A percentile compares a stretch with the other conserved stretches of the same genome.
phyloP scores from a whole-genome alignment of 306 rosid genomes.

The apple (Malus domestica) region ASM211411v1 NC_041793.1:33682501-33683000 shows the following conservation, averaged over 20 bases:
- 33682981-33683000: too few relatives aligned
- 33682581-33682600: too few relatives aligned
- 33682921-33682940: too few relatives aligned
- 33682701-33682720: not conserved
- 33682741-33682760: not conserved
- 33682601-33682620: not conserved
- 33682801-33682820: not conserved
- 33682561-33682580: not conserved
- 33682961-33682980: too few relatives aligned
- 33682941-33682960: too few relatives aligned
- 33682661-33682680: accelerated
- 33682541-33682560: not conserved
- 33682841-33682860: not conserved
- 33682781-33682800: not conserved
- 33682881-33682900: too few relatives aligned
- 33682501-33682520: not conserved
- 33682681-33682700: not conserved
- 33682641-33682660: not conserved
- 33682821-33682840: too few relatives aligned
- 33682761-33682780: not conserved
- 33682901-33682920: too few relatives aligned
- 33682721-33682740: not conserved
- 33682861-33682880: not conserved
- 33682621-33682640: not conserved
- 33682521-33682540: not conserved